These are phyloP conservation scores for Diaporthe australafricana DNA, from an alignment of 2,329 filamentous ascomycete species.

Conservation along the genomic window DNA sequence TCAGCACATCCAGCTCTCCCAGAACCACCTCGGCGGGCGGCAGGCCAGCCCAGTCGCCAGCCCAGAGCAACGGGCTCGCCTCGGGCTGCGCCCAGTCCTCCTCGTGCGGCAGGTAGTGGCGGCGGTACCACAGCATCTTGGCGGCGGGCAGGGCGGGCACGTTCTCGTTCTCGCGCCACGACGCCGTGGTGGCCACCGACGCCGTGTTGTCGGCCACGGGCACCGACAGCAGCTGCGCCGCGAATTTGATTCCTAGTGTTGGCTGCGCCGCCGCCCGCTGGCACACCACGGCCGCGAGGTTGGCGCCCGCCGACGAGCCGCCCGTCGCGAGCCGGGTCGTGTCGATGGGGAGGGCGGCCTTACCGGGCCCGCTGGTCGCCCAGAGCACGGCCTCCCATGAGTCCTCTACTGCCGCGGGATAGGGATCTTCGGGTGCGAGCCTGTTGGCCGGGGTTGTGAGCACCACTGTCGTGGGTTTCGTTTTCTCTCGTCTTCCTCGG, in stretches of 20 bases:
- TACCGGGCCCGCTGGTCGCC: constrained; percentile 45
- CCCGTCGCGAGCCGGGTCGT: constrained; percentile 42
- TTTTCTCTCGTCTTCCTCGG: not conserved
- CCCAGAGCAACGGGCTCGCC: constrained; percentile 65
- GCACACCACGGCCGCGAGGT: constrained; percentile 43
- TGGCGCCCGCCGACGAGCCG: constrained; percentile 45
- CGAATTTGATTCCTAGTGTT: constrained; percentile 47
- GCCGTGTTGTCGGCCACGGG: constrained; percentile 71
- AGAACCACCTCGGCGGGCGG: constrained; percentile 65
- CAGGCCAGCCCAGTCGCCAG: constrained; percentile 59
- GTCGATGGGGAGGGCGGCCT: constrained; percentile 52
- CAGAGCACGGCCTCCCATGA: constrained; percentile 67
- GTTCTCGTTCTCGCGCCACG: constrained; percentile 63
- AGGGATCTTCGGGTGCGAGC: constrained; percentile 67
- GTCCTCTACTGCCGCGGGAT: constrained; percentile 68
- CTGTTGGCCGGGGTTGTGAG: constrained; percentile 43
- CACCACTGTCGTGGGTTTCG: not conserved
- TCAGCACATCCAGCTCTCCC: constrained; percentile 67
- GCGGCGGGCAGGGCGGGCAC: constrained; percentile 63
- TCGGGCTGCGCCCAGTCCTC: constrained; percentile 60
- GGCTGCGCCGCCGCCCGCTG: constrained; percentile 38
- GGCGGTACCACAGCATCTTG: constrained; percentile 72
- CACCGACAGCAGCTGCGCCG: constrained; percentile 65
- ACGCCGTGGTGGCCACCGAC: constrained; percentile 53
- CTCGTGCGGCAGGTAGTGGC: constrained; percentile 64